These are phyloP conservation scores for Uncinocarpus reesii DNA, from an alignment of 2,329 filamentous ascomycete genomes.

Conservation along the genomic window DNA sequence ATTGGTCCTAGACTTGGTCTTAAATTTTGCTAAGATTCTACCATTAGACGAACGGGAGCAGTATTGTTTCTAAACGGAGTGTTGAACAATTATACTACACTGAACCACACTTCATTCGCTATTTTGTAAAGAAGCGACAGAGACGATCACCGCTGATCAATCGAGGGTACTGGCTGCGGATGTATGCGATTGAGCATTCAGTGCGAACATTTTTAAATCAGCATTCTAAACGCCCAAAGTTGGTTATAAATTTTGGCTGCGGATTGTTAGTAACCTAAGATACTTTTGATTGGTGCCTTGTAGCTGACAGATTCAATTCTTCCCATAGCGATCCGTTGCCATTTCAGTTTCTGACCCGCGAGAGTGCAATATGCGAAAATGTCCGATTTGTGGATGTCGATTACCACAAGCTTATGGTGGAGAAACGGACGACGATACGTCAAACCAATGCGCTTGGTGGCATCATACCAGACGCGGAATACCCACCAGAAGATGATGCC, in stretches of 20 bases:
- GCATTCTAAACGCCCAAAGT: slow-evolving; percentile 49
- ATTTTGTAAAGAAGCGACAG: slow-evolving; percentile 77
- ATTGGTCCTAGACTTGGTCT: neutral
- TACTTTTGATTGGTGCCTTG: neutral
- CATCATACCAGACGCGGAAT: slow-evolving; percentile 40
- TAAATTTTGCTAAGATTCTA: slow-evolving; percentile 1
- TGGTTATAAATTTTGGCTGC: slow-evolving; percentile 76
- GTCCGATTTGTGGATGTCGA: slow-evolving; percentile 74
- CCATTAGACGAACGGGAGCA: slow-evolving; percentile 73
- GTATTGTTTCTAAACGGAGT: slow-evolving; percentile 83
- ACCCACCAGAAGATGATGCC: slow-evolving; percentile 20
- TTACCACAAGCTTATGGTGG: slow-evolving; percentile 66
- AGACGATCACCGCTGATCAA: slow-evolving; percentile 82
- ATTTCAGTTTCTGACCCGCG: slow-evolving; percentile 66
- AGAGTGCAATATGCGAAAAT: slow-evolving; percentile 48
- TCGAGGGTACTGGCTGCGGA: slow-evolving; percentile 75
- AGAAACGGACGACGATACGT: slow-evolving; percentile 60
- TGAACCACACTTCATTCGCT: slow-evolving; percentile 73
- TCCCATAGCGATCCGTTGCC: slow-evolving; percentile 68
- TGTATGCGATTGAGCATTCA: slow-evolving; percentile 68
- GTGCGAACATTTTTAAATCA: slow-evolving; percentile 62
- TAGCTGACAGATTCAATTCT: slow-evolving; percentile 8
- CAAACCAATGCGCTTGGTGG: slow-evolving; percentile 51
- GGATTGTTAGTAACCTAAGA: slow-evolving; percentile 60
- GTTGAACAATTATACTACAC: slow-evolving; percentile 82